Base-by-base conservation (phyloP, 148 eudicot genomes). In the Selenicereus undatus region DNA sequence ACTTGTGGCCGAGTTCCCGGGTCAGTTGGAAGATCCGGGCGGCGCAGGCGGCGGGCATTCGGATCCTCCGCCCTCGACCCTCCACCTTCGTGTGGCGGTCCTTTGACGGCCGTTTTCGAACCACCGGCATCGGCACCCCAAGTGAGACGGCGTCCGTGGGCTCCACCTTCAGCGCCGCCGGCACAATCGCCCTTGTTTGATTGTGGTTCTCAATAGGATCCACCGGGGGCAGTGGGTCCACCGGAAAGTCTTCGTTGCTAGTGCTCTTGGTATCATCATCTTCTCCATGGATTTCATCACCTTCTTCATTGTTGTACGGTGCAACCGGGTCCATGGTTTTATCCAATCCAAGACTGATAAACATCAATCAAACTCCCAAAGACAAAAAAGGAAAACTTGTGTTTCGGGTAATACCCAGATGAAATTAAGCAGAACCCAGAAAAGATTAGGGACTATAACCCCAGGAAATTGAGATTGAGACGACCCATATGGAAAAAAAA, bases 11-110 rank as follows among this genome's bases (percentile, higher is more conserved):
- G 2, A 93, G 89, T 74, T 93, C 98, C 5, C 97, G 83, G 9
- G 98, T 95, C 72, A 95, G 76, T 71, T 93, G 98, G 78, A 95
- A 95, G 77, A 95, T 92, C 58, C 98, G 82, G 0, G 98, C 96
- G 20, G 98, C 98, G 66, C 97, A 93, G 0, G 96, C 81, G 11
- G 98, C 98, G 32, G 98, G 98, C 90, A 95, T 89, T 26, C 98
- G 90, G 71, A 95, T 87, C 64, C 98, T 87, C 76, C 98, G 76
- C 12, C 98, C 98, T 0, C 98, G 83, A 1, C 98, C 98, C 75
- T 94, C 98, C 29, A 94, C 98, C 78, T 94, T 94, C 5, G 97
- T 91, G 82, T 94, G 98, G 21, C 98, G 88, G 88, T 95, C 98
- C 85, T 93, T 95, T 17, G 94, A 87, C 12, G 91, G 87, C 74